Base-by-base conservation (phyloP, 768 basidiomycete genomes). In the Phanerochaete carnosa region DNA sequence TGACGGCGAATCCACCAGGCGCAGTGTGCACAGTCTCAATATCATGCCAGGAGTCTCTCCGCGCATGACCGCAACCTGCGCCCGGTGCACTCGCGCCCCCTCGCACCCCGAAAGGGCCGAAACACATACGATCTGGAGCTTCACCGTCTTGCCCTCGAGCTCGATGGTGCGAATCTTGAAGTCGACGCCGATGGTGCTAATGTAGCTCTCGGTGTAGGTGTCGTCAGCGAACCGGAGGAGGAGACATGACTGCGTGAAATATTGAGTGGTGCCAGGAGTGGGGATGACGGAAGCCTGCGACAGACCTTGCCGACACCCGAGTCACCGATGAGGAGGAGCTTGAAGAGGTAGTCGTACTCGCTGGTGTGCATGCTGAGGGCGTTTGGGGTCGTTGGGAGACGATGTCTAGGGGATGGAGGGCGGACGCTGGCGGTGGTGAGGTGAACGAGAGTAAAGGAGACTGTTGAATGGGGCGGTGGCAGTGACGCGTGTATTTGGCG, bases 121-220 rank as follows among this genome's bases (percentile, higher is more conserved):
- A 26, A 29, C 5, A 68, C 95, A 77, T 70, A 97, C 95, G 75
- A 98, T 98, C 78, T 98, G 96, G 61, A 98, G 84, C 76, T 98
- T 98, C 74, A 98, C 93, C 1, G 92, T 93, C 88, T 97, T 97
- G 60, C 96, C 96, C 71, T 98, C 96, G 59, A 98, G 83, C 75
- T 98, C 96, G 76, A 98, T 98, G 29, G 96, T 98, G 63, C 96
- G 84, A 78, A 98, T 98, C 89, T 95, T 96, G 79, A 97, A 97
- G 79, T 97, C 95, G 59, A 98, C 94, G 66, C 97, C 97, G 75
- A 98, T 98, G 35, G 96, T 98, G 62, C 90, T 92, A 72, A 98
- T 95, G 77, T 96, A 98, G 69, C 90, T 94, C 74, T 96, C 94
- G 57, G 96, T 97, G 82, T 95, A 98, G 51, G 95, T 92, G 75